Evolutionary conservation across 2,329 filamentous ascomycete genomes (phyloP).

Genomic region (Diplocarpon rosae): DNA sequence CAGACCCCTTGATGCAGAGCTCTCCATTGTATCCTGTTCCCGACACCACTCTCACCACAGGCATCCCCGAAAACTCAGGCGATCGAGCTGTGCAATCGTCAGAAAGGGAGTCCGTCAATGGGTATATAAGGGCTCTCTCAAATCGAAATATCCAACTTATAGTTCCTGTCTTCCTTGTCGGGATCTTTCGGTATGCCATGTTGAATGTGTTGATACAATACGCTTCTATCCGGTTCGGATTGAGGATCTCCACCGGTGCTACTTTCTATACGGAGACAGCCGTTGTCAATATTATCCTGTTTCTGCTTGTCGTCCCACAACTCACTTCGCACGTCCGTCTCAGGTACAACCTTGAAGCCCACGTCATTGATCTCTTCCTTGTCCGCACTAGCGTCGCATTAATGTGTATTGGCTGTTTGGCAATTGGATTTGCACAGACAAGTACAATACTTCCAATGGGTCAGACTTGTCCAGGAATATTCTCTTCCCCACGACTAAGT

Average conservation of each 20-base stretch:
- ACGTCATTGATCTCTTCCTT: constrained; percentile 21
- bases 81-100: background rate
- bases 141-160: constrained; percentile 17
- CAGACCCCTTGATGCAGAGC: constrained; percentile 6
- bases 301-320: constrained; percentile 22
- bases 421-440: constrained; percentile 16
- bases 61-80: background rate
- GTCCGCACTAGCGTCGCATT: constrained; percentile 19
- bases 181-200: constrained; percentile 24
- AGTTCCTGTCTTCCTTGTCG: constrained; percentile 24
- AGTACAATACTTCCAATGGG: constrained; percentile 18
- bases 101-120: constrained; percentile 4
- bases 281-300: constrained; percentile 23
- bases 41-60: background rate
- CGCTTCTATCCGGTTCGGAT: constrained; percentile 21
- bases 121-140: constrained; percentile 9
- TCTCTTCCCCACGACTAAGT: background rate
- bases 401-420: constrained; percentile 19
- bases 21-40: background rate
- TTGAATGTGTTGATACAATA: constrained; percentile 26
- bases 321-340: constrained; percentile 12
- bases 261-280: constrained; percentile 26
- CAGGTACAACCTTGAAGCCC: constrained; percentile 11
- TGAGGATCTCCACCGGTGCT: constrained; percentile 23
- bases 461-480: constrained; percentile 3